A percentile compares a stretch with the other conserved stretches of the same genome.
These are phyloP conservation scores for Beta vulgaris DNA, from an alignment of 148 eudicot genomes.

Conservation along the genomic window DNA sequence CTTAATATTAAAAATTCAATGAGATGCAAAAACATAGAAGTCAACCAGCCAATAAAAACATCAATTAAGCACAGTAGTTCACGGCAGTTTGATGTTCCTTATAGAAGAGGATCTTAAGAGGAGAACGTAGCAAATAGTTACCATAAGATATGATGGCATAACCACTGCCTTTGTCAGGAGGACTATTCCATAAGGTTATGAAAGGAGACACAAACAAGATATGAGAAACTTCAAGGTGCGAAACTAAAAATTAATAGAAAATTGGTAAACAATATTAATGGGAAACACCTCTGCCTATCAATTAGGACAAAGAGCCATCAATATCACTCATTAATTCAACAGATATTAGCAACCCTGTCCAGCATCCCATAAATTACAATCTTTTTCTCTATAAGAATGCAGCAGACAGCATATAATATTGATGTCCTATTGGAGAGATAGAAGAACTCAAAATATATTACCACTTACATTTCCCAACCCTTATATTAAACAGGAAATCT, in stretches of 20 bases:
- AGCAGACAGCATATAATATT: not conserved
- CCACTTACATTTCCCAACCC: not conserved
- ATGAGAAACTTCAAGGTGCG: not conserved
- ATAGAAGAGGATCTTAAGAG: not conserved
- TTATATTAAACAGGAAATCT: not conserved
- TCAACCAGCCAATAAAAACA: not conserved
- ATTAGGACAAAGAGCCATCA: no score
- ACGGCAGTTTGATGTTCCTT: not conserved
- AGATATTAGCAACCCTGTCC: no score
- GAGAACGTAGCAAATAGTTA: not conserved
- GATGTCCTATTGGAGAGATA: not conserved
- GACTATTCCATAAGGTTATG: not conserved
- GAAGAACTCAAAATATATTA: not conserved
- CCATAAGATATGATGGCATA: not conserved
- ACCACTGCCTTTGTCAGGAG: not conserved
- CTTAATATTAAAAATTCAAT: no score
- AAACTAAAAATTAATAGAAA: not conserved
- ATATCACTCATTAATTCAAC: no score
- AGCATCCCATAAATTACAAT: no score
- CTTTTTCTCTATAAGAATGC: not conserved
- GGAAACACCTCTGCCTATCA: no score
- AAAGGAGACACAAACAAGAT: not conserved
- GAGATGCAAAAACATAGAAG: not conserved
- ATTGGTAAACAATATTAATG: no score
- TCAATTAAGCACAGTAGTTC: not conserved